A percentile compares a stretch with the other conserved stretches of the same genome.
These are phyloP conservation scores for Neodidymelliopsis sp. DNA, from an alignment of 2,329 filamentous ascomycete genomes.

Conservation along the genomic window DNA sequence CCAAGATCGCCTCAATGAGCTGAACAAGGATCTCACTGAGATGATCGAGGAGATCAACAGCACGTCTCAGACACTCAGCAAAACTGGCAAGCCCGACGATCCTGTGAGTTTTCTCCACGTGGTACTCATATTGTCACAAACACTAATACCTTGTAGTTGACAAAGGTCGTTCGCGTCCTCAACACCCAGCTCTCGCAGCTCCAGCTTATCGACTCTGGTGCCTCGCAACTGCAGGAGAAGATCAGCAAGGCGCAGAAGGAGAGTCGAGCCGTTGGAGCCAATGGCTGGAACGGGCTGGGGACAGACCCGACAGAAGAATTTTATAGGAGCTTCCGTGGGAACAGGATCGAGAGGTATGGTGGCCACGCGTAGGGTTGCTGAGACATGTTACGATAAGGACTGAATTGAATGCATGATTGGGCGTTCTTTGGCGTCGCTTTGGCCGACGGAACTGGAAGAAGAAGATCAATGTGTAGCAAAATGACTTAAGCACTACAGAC, in stretches of 20 bases:
- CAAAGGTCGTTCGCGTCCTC: conserved; percentile 93
- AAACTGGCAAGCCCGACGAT: conserved; percentile 76
- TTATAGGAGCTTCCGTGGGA: conserved; percentile 85
- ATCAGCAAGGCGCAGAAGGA: conserved; percentile 83
- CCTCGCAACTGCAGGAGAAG: conserved; percentile 81
- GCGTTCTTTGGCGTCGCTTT: conserved; percentile 11
- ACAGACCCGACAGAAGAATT: conserved; percentile 85
- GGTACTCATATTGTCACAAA: neutral
- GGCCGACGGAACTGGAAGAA: neutral
- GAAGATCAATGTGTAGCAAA: neutral
- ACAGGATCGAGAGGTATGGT: conserved; percentile 42
- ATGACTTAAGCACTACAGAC: neutral
- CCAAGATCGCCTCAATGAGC: conserved; percentile 87
- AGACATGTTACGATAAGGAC: neutral
- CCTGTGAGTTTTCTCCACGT: conserved; percentile 28
- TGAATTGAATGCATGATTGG: conserved; percentile 3
- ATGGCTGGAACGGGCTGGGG: conserved; percentile 60
- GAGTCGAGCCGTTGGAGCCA: conserved; percentile 64
- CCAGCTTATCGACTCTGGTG: conserved; percentile 90
- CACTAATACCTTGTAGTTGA: conserved; percentile 65
- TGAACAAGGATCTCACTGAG: conserved; percentile 88
- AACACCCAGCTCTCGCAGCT: conserved; percentile 92
- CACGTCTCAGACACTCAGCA: conserved; percentile 87
- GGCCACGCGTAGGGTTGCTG: conserved; percentile 24
- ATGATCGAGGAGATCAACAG: conserved; percentile 99